Evolutionary conservation across 371 early-diverging fungal species (phyloP).

Genomic region (Mucor velutinosus): DNA sequence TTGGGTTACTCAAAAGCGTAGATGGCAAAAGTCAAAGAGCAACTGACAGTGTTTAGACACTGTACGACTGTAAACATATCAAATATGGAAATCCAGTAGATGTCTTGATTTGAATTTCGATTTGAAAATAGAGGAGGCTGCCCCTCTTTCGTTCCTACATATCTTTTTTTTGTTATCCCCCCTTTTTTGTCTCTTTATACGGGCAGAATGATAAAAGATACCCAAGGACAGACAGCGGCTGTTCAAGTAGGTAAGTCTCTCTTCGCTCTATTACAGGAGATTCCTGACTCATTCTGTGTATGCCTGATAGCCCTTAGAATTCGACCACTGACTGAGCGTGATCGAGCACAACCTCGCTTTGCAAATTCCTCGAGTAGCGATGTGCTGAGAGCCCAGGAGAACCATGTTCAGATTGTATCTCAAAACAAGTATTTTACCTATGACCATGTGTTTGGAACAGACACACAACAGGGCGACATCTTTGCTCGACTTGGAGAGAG

Average conservation of each 20-base stretch:
- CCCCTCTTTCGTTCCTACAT: not conserved
- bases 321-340: slow-evolving; percentile 46
- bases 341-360: slow-evolving; percentile 50
- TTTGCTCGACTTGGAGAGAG: slow-evolving; percentile 40
- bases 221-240: slow-evolving; percentile 29
- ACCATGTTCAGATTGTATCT: slow-evolving; percentile 44
- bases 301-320: slow-evolving; percentile 40
- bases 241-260: slow-evolving; percentile 46
- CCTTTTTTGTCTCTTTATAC: not conserved
- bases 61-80: not conserved
- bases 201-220: slow-evolving; percentile 31
- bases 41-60: not conserved
- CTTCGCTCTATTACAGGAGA: not conserved
- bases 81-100: not conserved
- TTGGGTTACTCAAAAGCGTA: too few relatives aligned
- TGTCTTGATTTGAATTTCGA: not conserved
- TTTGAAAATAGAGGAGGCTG: not conserved
- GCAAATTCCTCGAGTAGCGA: slow-evolving; percentile 35
- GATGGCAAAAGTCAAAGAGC: too few relatives aligned
- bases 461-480: slow-evolving; percentile 43
- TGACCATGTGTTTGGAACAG: slow-evolving; percentile 50
- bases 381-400: slow-evolving; percentile 39
- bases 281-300: not conserved
- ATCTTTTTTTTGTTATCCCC: not conserved
- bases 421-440: slow-evolving; percentile 49